Evolutionary conservation across 192 early-diverging fungal species (phyloP).

Genomic region (Lunasporangiospora selenospora): DNA sequence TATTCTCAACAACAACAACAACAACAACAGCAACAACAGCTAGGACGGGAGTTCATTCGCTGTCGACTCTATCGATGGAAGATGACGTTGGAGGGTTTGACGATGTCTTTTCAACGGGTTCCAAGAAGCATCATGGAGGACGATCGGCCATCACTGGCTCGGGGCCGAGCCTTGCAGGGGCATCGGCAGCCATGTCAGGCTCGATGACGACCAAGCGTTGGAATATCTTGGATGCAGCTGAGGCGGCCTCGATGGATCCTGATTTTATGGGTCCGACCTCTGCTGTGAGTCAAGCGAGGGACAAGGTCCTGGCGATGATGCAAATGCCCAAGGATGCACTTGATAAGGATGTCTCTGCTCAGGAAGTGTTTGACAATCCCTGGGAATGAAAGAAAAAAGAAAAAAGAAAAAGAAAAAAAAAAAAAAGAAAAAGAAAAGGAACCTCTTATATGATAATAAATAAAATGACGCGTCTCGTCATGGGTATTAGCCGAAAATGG

Average conservation of each 20-base stretch:
- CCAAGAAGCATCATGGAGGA: no score
- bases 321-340: conserved; percentile 72
- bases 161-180: no score
- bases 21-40: not conserved
- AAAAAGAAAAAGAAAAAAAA: not conserved
- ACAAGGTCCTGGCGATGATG: conserved; percentile 56
- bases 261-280: conserved; percentile 26
- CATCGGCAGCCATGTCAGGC: no score
- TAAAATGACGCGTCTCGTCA: no score
- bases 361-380: conserved; percentile 54
- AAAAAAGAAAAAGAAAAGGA: not conserved
- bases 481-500: no score
- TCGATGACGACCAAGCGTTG: conserved; percentile 1
- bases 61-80: conserved; percentile 4
- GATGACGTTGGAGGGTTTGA: conserved; percentile 35
- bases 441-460: no score
- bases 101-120: conserved; percentile 25
- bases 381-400: conserved; percentile 22
- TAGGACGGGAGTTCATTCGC: not conserved
- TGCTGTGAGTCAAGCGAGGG: conserved; percentile 7
- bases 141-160: no score
- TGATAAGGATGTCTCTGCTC: conserved; percentile 65
- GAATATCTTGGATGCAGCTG: conserved; percentile 38
- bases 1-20: not conserved
- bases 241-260: conserved; percentile 28